Evolutionary conservation across 179 eudicot genomes (phyloP), one percentile per base, ranked within the genome.

Genomic region (Actinidia chinensis): DNA sequence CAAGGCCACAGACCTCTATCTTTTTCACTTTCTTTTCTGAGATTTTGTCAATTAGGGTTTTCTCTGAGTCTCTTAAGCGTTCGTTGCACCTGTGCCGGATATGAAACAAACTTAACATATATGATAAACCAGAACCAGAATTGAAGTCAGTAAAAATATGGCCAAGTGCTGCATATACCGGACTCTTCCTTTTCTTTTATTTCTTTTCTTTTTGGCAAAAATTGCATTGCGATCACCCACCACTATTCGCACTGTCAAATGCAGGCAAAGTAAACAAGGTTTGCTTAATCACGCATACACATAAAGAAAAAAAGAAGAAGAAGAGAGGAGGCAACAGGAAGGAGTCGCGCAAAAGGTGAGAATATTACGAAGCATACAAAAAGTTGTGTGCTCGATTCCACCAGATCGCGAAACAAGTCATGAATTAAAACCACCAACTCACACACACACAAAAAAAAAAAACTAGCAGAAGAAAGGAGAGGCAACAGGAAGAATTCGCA

Each of bases 11-110:
- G n/a, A 96, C 99, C 93, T 89, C 94, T 60, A 92, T 79, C 84
- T 90, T 91, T 83, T 84, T 91, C 83, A 91, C 88, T 91, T 94
- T 84, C 90, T 88, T 83, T 87, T 88, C 83, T 90, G 92, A 64
- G 97, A 92, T 83, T 90, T 91, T 79, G 90, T 89, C 84, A 91
- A 81, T 72, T 85, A 86, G 80, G 79, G 83, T 4, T 73, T 79
- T n/a, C 73, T 73, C 63, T 76, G 75, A 15, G 69, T n/a, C n/a
- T 73, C 75, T 67, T 78, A 15, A 77, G 76, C 81, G 78, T 82
- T 56, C 64, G 64, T 55, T 78, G 59, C 47, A 78, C 86, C 88
- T 82, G 73, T 46, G 20, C n/a, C 56, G 79, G 59, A 23, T 47
- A 74, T 81, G 3, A 69, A 63, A 76, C 48, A 68, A 28, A 13